Base-by-base conservation (phyloP, 352 stramenopile genomes). In the Globisporangium solare region DNA sequence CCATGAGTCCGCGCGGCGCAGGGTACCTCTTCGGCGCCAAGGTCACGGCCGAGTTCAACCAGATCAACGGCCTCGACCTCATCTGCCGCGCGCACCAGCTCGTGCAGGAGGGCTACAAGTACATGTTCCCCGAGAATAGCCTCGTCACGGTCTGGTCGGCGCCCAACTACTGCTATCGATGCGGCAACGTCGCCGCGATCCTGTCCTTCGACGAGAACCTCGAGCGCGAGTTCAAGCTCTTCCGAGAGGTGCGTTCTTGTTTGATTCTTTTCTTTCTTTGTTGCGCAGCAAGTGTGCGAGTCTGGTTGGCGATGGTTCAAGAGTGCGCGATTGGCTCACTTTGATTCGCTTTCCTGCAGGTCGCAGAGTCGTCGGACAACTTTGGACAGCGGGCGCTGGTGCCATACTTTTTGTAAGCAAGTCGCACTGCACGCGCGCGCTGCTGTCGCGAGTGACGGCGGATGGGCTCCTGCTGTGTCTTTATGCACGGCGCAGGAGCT, bases 101-200 rank as follows among this genome's bases (percentile, higher is more conserved):
- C 48, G 85, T 92, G 52, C 86, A 94, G 66, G 87, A 94, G 71
- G 88, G 86, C n/a, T 95, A 92, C 78, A 93, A 94, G 71, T 95
- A 94, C 68, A 94, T 95, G 83, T 96, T 96, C 58, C 75, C 72
- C 6, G 82, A 94, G 48, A 81, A 89, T 64, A 89, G 75, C 57
- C 76, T 92, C 45, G 81, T 94, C 47, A 94, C 84, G 12, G 84
- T 92, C 43, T 91, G 81, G 82, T 92, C 80, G 12, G 81, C 79
- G 39, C 79, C 76, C 40, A 95, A 92, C 64, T 92, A 92, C 61
- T 95, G 86, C 68, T 94, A 94, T 72, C 81, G 83, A 47, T 90
- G 82, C 61, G 83, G 83, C 43, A 94, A 94, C 63, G 74, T 94
- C 39, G 84, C 84, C 39, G 84, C 84, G 8, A 94, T 94, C 60